Base-by-base conservation (phyloP, 2,329 filamentous ascomycete genomes). In the Nannizziopsis arthrosporioides region DNA sequence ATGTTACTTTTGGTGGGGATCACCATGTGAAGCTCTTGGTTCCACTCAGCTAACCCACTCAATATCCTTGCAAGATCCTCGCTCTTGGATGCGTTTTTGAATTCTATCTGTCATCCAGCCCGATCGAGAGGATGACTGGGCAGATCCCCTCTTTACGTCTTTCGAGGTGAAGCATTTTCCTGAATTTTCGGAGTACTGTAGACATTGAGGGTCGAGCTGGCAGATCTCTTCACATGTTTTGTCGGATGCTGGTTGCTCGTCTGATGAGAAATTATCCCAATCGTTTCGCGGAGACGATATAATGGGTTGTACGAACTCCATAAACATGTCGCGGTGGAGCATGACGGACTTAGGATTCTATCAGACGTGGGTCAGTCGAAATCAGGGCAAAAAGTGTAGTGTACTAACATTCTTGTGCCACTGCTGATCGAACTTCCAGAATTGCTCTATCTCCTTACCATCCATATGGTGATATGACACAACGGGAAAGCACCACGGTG, bases 381-480 rank as follows among this genome's bases (percentile, higher is more conserved):
- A 17, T 4, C 18, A 27, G 22, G 17, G 6, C 18, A 11, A 11
- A 11, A 18, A 35, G 14, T 1, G 31, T 44, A 8, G 35, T 19
- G 5, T 4, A 31, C 46, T 40, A 18, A 51, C 49, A 8, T 47
- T 37, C 4, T 22, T 42, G 27, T 12, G 40, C 57, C 78, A 68
- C 42, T 60, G 61, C 43, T 65, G 65, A 54, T 76, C 71, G 30
- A 74, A 72, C 6, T 64, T 62, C 59, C 66, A 70, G 35, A 76
- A 62, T 2, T 62, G 58, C 39, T 66, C 59, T 11, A 70, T 66
- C 6, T 74, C 68, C 1, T 57, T 53, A 0, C 69, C 57, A 0
- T 64, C 60, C 4, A 76, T 61, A 53, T 74, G 72, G 49, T 76
- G 73, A 55, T 73, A 74, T 1, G 70, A 64, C 2, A 70, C 65